A percentile compares a stretch with the other conserved stretches of the same genome.
phyloP scores from a whole-genome alignment of 2,329 filamentous ascomycete species.

The Coleophoma crateriformis region DNA sequence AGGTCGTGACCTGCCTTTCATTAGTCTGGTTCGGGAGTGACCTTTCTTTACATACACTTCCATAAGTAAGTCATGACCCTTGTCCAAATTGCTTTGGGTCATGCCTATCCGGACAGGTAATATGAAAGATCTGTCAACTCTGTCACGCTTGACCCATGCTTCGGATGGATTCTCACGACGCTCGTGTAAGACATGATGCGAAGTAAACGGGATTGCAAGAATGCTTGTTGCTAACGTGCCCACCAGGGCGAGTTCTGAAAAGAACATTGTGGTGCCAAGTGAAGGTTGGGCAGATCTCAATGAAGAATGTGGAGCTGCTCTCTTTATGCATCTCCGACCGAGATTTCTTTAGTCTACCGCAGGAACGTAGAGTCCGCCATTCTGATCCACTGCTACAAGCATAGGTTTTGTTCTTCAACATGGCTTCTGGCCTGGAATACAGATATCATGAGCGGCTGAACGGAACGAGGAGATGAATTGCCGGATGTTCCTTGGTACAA shows the following conservation, averaged over 20 bases:
- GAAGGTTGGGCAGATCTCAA: no score
- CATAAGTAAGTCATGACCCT: conserved; percentile 34
- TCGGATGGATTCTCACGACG: conserved; percentile 8
- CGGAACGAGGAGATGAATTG: no score
- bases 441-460: no score
- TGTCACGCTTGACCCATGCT: conserved; percentile 13
- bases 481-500: no score
- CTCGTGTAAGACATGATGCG: conserved; percentile 16
- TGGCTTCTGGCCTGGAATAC: no score
- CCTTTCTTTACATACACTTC: conserved; percentile 25
- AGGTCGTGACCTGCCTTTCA: conserved; percentile 28
- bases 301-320: no score
- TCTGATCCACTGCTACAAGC: no score
- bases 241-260: conserved; percentile 8
- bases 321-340: no score
- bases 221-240: conserved; percentile 4
- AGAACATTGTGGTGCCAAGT: conserved; percentile 8
- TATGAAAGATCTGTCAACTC: conserved; percentile 3
- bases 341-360: no score
- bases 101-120: conserved; percentile 31
- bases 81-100: conserved; percentile 39
- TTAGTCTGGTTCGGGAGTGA: background rate
- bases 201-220: conserved; percentile 8
- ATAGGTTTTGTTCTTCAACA: no score
- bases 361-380: no score